phyloP scores from a whole-genome alignment of 257 asterid genomes.

The Scutellaria galericulata region DNA sequence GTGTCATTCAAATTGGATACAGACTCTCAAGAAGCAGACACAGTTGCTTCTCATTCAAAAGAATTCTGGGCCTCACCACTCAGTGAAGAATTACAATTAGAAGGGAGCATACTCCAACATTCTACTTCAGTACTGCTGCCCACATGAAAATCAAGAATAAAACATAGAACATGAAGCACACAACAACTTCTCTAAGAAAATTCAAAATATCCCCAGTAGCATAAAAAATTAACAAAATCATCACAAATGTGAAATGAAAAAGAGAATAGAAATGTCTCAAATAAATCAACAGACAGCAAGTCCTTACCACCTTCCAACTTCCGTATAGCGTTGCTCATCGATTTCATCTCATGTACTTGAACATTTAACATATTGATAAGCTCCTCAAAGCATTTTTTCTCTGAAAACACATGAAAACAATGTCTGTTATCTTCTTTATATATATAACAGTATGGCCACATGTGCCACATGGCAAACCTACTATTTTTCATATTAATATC shows the following conservation, averaged over 20 bases:
- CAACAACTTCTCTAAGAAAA: conserved; percentile 4
- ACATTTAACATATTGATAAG: conserved; percentile 68
- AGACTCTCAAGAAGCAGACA: conserved; percentile 15
- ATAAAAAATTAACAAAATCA: background rate
- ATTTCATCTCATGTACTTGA: conserved; percentile 89
- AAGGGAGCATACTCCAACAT: conserved; percentile 24
- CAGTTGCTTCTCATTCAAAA: conserved; percentile 5
- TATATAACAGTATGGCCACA: too few species aligned
- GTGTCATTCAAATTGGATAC: background rate
- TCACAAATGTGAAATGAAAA: conserved; percentile 9
- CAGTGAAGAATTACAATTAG: background rate
- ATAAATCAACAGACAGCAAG: conserved; percentile 27
- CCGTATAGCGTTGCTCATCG: conserved; percentile 72
- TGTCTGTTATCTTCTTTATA: background rate
- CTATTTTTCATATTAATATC: too few species aligned
- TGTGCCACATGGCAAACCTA: too few species aligned
- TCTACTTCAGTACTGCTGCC: conserved; percentile 10
- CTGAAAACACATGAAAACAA: conserved; percentile 52
- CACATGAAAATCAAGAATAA: conserved; percentile 1
- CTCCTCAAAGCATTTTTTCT: conserved; percentile 83
- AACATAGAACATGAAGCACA: conserved; percentile 3
- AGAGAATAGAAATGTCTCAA: conserved; percentile 1
- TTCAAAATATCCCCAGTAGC: background rate
- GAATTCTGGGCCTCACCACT: conserved; percentile 4
- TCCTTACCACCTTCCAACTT: conserved; percentile 70